Conservation (phyloP, 140 eudicot species). For the Flaveria floridana region DNA sequence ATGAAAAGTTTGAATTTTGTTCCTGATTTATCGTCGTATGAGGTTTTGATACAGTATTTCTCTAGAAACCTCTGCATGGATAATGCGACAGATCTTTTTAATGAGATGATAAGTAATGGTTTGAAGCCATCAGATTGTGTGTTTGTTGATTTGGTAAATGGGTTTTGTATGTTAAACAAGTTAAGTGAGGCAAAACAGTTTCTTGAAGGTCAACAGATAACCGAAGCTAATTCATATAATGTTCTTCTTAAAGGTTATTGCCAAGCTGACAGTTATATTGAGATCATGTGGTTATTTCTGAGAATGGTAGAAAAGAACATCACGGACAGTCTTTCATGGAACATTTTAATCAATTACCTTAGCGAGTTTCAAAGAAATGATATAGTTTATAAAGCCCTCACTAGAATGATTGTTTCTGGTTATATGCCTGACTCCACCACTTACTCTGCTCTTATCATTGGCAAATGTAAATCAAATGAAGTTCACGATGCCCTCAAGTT, state of each 20-base stretch:
- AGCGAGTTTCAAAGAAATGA: constrained; percentile 36
- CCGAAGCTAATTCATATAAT: constrained; percentile 38
- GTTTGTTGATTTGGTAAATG: constrained; percentile 47
- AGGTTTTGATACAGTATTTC: constrained; percentile 45
- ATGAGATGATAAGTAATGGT: constrained; percentile 48
- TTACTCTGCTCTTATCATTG: constrained; percentile 65
- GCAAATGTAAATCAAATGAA: constrained; percentile 50
- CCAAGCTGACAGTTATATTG: constrained; percentile 30
- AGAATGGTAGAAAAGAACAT: constrained; percentile 52
- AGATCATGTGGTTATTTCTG: constrained; percentile 43
- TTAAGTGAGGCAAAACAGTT: constrained; percentile 45
- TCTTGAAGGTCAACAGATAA: constrained; percentile 46
- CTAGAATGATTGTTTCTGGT: constrained; percentile 63
- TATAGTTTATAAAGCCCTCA: constrained; percentile 43
- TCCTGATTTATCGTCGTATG: constrained; percentile 53
- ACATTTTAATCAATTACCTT: constrained; percentile 49
- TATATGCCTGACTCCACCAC: constrained; percentile 47
- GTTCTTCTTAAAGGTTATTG: constrained; percentile 57
- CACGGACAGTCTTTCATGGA: constrained; percentile 52
- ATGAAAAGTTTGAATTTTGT: constrained; percentile 56
- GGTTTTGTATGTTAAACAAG: constrained; percentile 47
- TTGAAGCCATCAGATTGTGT: constrained; percentile 42
- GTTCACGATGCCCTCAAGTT: constrained; percentile 49
- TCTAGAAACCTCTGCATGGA: constrained; percentile 38
- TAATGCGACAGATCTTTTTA: constrained; percentile 50